Evolutionary conservation across 306 rosid species (phyloP).

Genomic region (Corylus avellana): DNA sequence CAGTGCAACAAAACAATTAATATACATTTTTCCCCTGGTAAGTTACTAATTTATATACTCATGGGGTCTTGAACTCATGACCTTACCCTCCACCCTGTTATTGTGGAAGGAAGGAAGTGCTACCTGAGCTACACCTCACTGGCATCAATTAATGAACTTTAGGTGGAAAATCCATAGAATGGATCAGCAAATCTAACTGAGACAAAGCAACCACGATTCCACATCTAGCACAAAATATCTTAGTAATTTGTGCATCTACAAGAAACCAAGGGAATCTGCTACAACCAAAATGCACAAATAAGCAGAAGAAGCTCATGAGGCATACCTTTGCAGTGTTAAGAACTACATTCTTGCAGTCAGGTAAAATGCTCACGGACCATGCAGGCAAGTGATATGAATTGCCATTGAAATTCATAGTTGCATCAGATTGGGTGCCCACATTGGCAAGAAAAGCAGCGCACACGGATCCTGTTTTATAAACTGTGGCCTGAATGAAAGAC

Average conservation of each 20-base stretch:
- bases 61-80: no score
- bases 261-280: neutral
- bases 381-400: slow-evolving; percentile 80
- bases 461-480: slow-evolving; percentile 64
- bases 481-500: slow-evolving; percentile 68
- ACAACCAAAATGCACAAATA: neutral
- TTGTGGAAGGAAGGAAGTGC: no score
- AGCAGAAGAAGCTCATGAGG: slow-evolving; percentile 16
- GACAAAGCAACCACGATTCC: neutral
- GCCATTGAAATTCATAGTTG: slow-evolving; percentile 69
- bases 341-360: slow-evolving; percentile 92
- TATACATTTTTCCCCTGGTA: no score
- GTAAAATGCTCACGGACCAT: slow-evolving; percentile 98
- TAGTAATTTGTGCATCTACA: neutral
- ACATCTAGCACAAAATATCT: neutral
- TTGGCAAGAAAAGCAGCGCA: slow-evolving; percentile 95
- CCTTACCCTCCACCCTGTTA: no score
- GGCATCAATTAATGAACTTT: neutral
- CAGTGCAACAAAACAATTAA: neutral
- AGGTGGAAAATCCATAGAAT: slow-evolving; percentile 3
- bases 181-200: slow-evolving; percentile 1
- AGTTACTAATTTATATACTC: no score
- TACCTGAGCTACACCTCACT: no score
- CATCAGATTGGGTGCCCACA: slow-evolving; percentile 54
- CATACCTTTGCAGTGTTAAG: slow-evolving; percentile 94